Evolutionary conservation across 768 basidiomycete species (phyloP).

Genomic region (Guyanaporus albipodus): DNA sequence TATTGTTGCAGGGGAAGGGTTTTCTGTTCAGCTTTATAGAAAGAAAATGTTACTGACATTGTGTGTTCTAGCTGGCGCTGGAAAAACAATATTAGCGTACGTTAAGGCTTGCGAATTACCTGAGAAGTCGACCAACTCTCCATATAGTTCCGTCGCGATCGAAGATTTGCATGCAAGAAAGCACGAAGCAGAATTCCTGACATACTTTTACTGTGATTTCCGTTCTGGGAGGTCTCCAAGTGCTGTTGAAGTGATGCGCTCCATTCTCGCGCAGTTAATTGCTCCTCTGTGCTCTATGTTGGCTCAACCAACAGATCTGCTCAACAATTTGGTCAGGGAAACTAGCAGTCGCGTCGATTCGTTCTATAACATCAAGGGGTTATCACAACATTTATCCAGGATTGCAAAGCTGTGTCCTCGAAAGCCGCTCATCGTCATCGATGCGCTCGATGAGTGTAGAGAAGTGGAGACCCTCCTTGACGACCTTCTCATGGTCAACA

Average conservation of each 20-base stretch:
- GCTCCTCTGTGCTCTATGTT: slow-evolving; percentile 2
- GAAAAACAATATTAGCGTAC: slow-evolving; percentile 19
- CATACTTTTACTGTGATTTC: slow-evolving; percentile 22
- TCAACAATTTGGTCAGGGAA: background rate
- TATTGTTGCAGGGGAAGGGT: slow-evolving; percentile 22
- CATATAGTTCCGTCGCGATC: slow-evolving; percentile 4
- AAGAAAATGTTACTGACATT: background rate
- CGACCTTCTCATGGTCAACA: slow-evolving; percentile 1
- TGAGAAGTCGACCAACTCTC: background rate
- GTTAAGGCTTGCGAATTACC: background rate
- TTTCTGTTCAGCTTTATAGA: background rate
- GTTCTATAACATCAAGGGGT: slow-evolving; percentile 1
- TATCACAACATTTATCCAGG: slow-evolving; percentile 1
- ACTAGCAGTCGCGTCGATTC: background rate
- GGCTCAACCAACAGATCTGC: background rate
- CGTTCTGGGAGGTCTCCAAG: slow-evolving; percentile 2
- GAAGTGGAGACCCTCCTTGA: slow-evolving; percentile 6
- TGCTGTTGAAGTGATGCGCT: slow-evolving; percentile 11
- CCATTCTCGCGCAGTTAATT: slow-evolving; percentile 14
- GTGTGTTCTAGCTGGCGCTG: slow-evolving; percentile 10
- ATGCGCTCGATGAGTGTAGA: slow-evolving; percentile 22
- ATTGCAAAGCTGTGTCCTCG: background rate
- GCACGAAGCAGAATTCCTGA: background rate
- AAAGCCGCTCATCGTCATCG: slow-evolving; percentile 12
- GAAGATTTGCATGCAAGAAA: background rate